Evolutionary conservation across 495 filamentous ascomycete species (phyloP), one percentile per base, ranked within the genome.

Genomic region (Xylaria bambusicola): DNA sequence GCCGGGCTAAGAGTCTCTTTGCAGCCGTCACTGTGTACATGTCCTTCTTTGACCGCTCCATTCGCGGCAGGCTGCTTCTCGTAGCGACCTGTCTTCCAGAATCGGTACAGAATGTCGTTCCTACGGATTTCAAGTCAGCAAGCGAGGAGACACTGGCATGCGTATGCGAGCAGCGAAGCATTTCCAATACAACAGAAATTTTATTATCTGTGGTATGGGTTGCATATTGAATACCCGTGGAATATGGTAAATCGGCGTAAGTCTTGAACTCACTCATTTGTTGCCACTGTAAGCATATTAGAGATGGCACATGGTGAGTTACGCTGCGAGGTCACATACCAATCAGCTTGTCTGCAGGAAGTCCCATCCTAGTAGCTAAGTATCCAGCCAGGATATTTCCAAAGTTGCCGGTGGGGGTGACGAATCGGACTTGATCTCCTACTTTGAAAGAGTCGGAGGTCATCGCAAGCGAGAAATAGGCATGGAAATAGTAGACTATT

Each of bases 331-430:
- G 21, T n/a, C 26, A 60, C 57, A 45, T 52, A 60, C 57, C 57
- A 65, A 95, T 82, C 24, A 98, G 84, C 71, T 90, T 92, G 49
- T 89, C 86, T 2, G 82, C 79, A 21, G 92, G 93, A 0, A 97
- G 84, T 45, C 94, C 94, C 92, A 98, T 97, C 59, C 84, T 81
- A 62, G 86, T 86, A 0, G 93, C 92, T 67, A 97, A 96, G 71
- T 89, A 98, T 42, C 94, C 94, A 0, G 94, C 93, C 2, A 97
- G 82, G 63, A 98, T 88, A 69, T 98, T 87, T n/a, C 93, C 93
- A 70, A 98, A 98, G 80, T 98, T 98, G 12, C 94, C 93, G 2
- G 91, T 90, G 1, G 94, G 94, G 0, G 90, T 87, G 8, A 93
- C 88, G 66, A 90, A 92, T 45, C 90, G 84, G 55, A 97, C 77